Conservation (phyloP, 2,329 filamentous ascomycete species). For the Drechslerella stenobrocha region DNA sequence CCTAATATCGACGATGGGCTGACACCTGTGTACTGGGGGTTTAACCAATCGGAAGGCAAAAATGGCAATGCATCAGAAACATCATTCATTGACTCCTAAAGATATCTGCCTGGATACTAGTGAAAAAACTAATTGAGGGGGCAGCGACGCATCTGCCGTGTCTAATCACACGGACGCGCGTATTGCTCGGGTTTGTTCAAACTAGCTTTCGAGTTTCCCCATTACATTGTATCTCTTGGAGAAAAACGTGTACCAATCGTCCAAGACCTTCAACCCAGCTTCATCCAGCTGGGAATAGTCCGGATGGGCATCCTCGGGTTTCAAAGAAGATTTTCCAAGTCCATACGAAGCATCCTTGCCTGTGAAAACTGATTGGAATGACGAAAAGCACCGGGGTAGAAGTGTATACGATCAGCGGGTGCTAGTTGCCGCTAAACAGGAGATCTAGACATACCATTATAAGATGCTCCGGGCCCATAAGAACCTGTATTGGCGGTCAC, state of each 20-base stretch:
- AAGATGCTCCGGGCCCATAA: constrained; percentile 79
- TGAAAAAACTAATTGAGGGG: too few species aligned
- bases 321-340: constrained; percentile 81
- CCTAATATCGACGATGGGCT: too few species aligned
- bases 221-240: constrained; percentile 94
- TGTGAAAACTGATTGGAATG: constrained; percentile 73
- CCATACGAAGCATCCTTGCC: constrained; percentile 95
- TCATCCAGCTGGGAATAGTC: constrained; percentile 83
- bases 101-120: too few species aligned
- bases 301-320: constrained; percentile 76
- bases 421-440: not conserved
- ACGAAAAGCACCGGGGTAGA: not conserved
- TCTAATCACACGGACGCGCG: not conserved
- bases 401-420: too few species aligned
- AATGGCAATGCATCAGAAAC: too few species aligned
- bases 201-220: constrained; percentile 57
- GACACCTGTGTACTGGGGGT: too few species aligned
- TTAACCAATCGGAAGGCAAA: not conserved
- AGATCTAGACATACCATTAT: constrained; percentile 68
- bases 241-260: constrained; percentile 95
- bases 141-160: too few species aligned
- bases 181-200: not conserved
- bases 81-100: too few species aligned
- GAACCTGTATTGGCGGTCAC: constrained; percentile 75
- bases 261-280: constrained; percentile 78